Percentiles rank a stretch among this genome's conserved stretches.
These are phyloP conservation scores for Cladosporium cucumerinum DNA, from an alignment of 2,329 filamentous ascomycete genomes.

Conservation along the genomic window DNA sequence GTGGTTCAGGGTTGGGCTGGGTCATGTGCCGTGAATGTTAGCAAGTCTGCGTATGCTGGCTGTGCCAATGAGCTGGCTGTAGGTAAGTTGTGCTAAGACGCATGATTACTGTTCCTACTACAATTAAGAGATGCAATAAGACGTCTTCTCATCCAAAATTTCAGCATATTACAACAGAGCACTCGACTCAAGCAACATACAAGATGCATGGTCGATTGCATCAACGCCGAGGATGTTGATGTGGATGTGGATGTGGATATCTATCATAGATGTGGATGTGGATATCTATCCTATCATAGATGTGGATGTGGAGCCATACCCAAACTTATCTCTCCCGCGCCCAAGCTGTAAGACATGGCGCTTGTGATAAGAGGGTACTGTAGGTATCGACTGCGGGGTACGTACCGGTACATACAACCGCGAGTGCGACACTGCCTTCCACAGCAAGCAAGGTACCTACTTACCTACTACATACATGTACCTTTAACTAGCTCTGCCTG, in stretches of 20 bases:
- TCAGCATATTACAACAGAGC: too few relatives aligned
- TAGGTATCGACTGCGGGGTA: background rate
- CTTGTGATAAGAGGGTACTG: background rate
- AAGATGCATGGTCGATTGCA: background rate
- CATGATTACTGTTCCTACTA: too few relatives aligned
- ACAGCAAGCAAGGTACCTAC: too few relatives aligned
- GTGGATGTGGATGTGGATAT: too few relatives aligned
- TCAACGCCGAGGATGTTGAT: background rate
- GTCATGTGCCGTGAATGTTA: background rate
- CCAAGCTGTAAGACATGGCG: background rate
- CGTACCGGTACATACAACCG: background rate
- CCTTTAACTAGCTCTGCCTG: background rate
- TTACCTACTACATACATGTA: too few relatives aligned
- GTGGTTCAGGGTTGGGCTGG: background rate
- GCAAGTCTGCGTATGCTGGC: background rate
- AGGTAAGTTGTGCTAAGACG: too few relatives aligned
- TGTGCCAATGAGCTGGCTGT: background rate
- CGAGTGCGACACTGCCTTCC: background rate
- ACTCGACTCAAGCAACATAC: background rate
- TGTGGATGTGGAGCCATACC: background rate
- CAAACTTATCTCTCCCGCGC: background rate
- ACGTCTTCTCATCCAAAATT: too few relatives aligned
- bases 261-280: too few relatives aligned
- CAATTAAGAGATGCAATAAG: too few relatives aligned
- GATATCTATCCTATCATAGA: too few relatives aligned